Evolutionary conservation across 352 stramenopile genomes (phyloP), one percentile per base, ranked within the genome.

Genomic region (Elongisporangium anandrum): DNA sequence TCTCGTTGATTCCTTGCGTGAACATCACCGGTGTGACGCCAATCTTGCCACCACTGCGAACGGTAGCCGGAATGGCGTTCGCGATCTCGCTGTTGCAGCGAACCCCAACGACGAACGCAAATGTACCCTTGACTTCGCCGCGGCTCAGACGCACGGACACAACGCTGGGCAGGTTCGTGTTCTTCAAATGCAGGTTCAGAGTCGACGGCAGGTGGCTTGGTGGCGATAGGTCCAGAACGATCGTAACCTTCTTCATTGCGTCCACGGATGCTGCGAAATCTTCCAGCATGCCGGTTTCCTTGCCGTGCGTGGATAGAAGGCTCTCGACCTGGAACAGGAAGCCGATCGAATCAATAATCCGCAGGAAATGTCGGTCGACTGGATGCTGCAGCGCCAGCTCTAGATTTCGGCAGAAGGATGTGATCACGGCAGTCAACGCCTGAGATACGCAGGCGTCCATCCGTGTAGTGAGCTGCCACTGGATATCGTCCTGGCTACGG

Each of bases 231-330:
- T 93, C 84, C 20, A 93, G 64, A 16, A 90, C 73, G 60, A 94
- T 85, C 4, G 65, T 69, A 21, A 92, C 80, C 45, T 79, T 68
- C 53, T 80, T 83, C 48, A 97, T 81, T 20, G 78, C 90, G 26
- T 95, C 75, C 1, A 91, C 76, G 0, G 88, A 86, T 13, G 79
- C 85, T 6, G 77, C 85, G 41, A 96, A 88, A 63, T 97, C 90
- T 63, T 96, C 79, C 3, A 99, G 74, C 96, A 99, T 98, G n/a
- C 88, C 90, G 38, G 97, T 77, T 65, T 99, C 96, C 64, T 98
- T 98, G 47, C 95, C 95, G 17, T 97, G 90, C 19, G 95, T 97
- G 55, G 85, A 97, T 19, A 99, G 64, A 51, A 99, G 60, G 19
- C 92, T 96, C 68, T 98, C 94, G 26, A 98, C 75, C 57, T 95